Percentiles rank a stretch among this genome's conserved stretches.
Evolutionary conservation across 2,329 filamentous ascomycete species (phyloP).

Genomic region (Chaetothyriales sp.): DNA sequence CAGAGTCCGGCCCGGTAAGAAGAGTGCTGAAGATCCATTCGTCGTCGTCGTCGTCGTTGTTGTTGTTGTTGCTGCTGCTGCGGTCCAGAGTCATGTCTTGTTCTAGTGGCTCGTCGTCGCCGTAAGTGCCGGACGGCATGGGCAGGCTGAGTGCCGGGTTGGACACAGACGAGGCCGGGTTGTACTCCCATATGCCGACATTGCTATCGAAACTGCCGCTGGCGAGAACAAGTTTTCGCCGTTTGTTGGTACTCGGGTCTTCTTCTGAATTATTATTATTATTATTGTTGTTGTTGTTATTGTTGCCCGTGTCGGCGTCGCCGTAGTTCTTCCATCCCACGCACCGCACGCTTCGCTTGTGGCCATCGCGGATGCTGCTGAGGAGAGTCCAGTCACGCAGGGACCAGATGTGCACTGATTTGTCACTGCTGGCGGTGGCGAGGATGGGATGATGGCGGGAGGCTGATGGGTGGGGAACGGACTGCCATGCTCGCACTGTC

Average conservation of each 20-base stretch:
- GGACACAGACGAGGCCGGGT: slow-evolving; percentile 14
- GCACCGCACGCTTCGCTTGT: slow-evolving; percentile 76
- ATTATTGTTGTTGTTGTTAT: no score
- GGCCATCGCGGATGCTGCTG: slow-evolving; percentile 67
- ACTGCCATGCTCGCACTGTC: slow-evolving; percentile 59
- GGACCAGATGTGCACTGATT: slow-evolving; percentile 78
- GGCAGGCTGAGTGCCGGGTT: slow-evolving; percentile 6
- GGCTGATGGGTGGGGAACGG: slow-evolving; percentile 55
- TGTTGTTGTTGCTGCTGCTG: slow-evolving; percentile 32
- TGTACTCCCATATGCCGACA: slow-evolving; percentile 58
- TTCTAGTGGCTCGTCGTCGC: neutral
- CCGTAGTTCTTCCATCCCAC: slow-evolving; percentile 57
- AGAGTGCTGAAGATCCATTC: slow-evolving; percentile 90
- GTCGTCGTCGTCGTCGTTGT: slow-evolving; percentile 43
- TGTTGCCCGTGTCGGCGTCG: slow-evolving; percentile 4
- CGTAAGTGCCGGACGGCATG: slow-evolving; percentile 2
- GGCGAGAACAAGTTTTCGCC: slow-evolving; percentile 58
- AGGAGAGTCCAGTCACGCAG: slow-evolving; percentile 65
- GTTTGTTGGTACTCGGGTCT: slow-evolving; percentile 16
- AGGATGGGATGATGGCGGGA: slow-evolving; percentile 56
- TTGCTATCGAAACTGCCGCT: slow-evolving; percentile 90
- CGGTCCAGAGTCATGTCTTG: slow-evolving; percentile 14
- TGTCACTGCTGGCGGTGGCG: slow-evolving; percentile 74
- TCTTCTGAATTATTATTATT: no score
- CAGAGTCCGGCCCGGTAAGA: slow-evolving; percentile 85